Conservation (phyloP, 768 basidiomycete genomes). For the Mycena chlorophos region DNA sequence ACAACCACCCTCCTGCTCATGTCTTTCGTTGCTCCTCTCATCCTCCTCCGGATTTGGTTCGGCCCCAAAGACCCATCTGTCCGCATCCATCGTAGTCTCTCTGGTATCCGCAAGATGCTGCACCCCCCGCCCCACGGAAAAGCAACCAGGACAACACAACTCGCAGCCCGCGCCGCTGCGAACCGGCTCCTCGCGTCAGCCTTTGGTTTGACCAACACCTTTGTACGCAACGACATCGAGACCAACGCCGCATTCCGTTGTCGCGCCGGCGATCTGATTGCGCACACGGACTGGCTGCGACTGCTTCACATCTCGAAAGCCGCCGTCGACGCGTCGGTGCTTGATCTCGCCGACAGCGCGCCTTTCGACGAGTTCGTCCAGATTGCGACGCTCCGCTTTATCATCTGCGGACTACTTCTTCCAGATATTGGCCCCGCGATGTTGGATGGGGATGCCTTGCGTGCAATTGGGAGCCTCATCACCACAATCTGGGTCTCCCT, state of each 20-base stretch:
- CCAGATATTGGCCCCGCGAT: constrained; percentile 25
- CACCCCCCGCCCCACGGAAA: constrained; percentile 12
- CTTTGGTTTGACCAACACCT: constrained; percentile 48
- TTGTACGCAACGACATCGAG: constrained; percentile 41
- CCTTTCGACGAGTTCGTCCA: constrained; percentile 45
- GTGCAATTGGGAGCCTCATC: constrained; percentile 40
- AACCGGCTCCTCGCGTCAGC: constrained; percentile 37
- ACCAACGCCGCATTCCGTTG: constrained; percentile 39
- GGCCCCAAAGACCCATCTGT: too few relatives aligned
- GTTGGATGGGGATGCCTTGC: constrained; percentile 35
- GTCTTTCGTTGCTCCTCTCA: too few relatives aligned
- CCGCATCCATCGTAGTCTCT: not conserved
- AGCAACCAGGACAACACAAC: constrained; percentile 13
- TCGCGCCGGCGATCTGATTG: constrained; percentile 32
- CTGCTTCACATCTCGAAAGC: constrained; percentile 33
- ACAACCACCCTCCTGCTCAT: too few relatives aligned
- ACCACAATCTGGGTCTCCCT: constrained; percentile 50
- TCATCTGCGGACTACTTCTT: constrained; percentile 44
- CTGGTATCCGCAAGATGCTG: constrained; percentile 3
- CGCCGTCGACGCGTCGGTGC: constrained; percentile 28
- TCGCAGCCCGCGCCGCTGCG: constrained; percentile 35
- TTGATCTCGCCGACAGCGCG: constrained; percentile 18
- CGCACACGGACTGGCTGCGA: constrained; percentile 33
- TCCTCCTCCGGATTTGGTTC: too few relatives aligned
- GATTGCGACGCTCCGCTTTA: constrained; percentile 42